phyloP scores from a whole-genome alignment of 106 monocot genomes.

The Dendrobium huoshanense region DNA sequence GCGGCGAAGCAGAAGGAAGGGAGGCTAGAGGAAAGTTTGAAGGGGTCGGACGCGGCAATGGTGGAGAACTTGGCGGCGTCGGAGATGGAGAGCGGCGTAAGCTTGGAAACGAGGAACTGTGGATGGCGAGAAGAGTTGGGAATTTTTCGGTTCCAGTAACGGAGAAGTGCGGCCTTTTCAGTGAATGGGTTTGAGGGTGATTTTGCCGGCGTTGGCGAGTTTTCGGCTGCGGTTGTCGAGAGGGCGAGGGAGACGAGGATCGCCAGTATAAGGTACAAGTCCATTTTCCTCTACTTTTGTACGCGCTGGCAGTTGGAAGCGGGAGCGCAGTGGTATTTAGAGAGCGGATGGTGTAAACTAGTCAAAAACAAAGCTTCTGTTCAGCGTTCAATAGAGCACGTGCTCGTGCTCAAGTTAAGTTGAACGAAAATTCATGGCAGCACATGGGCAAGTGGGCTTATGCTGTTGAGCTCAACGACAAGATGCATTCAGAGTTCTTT shows the following conservation, averaged over 20 bases:
- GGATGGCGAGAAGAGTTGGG: conserved; percentile 37
- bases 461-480: too few species aligned
- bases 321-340: background rate
- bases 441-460: too few species aligned
- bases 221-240: background rate
- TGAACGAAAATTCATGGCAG: too few species aligned
- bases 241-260: background rate
- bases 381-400: too few species aligned
- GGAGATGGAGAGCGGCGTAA: conserved; percentile 62
- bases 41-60: conserved; percentile 19
- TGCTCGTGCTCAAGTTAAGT: too few species aligned
- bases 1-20: conserved; percentile 47
- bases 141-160: conserved; percentile 79
- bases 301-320: background rate
- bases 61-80: conserved; percentile 34
- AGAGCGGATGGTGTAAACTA: background rate
- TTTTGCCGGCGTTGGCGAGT: background rate
- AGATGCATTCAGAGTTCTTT: too few species aligned
- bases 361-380: too few species aligned
- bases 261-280: background rate
- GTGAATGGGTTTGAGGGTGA: conserved; percentile 39
- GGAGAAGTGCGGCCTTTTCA: conserved; percentile 48
- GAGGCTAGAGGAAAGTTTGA: conserved; percentile 25
- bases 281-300: background rate
- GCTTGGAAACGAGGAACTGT: conserved; percentile 62